phyloP scores from a whole-genome alignment of 257 asterid species.

The Gardenia jasminoides region DNA sequence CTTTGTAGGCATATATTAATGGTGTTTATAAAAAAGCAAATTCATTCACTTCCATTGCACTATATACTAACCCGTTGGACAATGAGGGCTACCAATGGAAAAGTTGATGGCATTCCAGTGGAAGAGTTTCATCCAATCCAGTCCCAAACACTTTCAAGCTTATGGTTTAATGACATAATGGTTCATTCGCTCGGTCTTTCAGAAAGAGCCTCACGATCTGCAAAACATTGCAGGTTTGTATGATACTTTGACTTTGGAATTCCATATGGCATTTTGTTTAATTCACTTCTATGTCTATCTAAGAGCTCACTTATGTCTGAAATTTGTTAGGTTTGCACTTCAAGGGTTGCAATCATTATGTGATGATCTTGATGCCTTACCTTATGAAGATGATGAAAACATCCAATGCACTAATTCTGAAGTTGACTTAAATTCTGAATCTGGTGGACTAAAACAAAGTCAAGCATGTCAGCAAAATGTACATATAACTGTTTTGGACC shows the following conservation, averaged over 20 bases:
- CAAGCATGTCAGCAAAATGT: no score
- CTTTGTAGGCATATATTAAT: constrained; percentile 51
- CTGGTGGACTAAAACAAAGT: no score
- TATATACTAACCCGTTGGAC: constrained; percentile 49
- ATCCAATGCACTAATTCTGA: not conserved
- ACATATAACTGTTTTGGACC: no score
- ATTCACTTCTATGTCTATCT: no score
- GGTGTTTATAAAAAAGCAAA: constrained; percentile 40
- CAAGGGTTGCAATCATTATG: not conserved
- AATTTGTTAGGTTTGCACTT: not conserved
- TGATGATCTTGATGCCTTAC: not conserved
- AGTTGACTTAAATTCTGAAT: no score
- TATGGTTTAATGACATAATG: no score
- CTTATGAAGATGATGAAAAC: not conserved
- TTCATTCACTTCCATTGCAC: constrained; percentile 33
- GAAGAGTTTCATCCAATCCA: no score
- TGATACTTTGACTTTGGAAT: not conserved
- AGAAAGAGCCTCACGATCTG: not conserved
- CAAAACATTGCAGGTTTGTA: not conserved
- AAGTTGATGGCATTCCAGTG: no score
- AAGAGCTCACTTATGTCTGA: no score
- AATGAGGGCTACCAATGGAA: not conserved
- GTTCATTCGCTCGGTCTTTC: not conserved
- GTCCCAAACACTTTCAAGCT: no score
- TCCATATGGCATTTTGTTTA: no score